Base-by-base conservation (phyloP, 495 filamentous ascomycete species). In the Cercophora sp. region DNA sequence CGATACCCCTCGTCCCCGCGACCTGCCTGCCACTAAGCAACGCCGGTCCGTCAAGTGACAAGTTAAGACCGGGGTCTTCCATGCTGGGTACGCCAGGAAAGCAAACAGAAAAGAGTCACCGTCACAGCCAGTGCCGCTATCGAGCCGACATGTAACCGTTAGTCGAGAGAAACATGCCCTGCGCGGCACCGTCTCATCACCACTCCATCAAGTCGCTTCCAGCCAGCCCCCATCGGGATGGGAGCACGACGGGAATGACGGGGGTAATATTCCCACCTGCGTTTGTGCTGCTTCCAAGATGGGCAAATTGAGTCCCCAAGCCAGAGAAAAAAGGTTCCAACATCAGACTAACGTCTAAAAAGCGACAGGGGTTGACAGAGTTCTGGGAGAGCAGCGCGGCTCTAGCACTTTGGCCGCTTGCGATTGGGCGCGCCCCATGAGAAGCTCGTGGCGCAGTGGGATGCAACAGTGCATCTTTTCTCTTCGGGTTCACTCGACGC, bases 401-500 rank as follows among this genome's bases (percentile, higher is more conserved):
- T 51, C 48, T 19, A 51, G 24, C 15, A 40, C 5, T 18, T 13
- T 25, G 24, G n/a, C 22, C 25, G 24, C 5, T 13, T 41, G 35
- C 23, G 36, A 55, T 55, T 55, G 52, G 52, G 20, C 45, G 26
- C 8, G n/a, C 32, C 43, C 34, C 26, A 16, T n/a, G 29, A 18
- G 29, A 15, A 27, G 25, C 52, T 48, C 23, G 52, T 42, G 52
- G 52, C 52, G 52, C 52, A 55, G 52, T 31, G 25, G 53, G n/a
- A 35, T 44, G 52, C 31, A 16, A 11, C 22, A 43, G 19, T 22
- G 19, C 13, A 25, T 22, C 20, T 43, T 43, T 22, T 22, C 40
- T 22, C 26, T 32, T 34, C 11, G 19, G 20, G 44, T 18, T 20
- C 26, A 34, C 11, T 22, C 11, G 27, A 9, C 31, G 48, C 35